A percentile compares a stretch with the other conserved stretches of the same genome.
These are phyloP conservation scores for Xylariales sp. DNA, from an alignment of 2,329 filamentous ascomycete genomes.

Conservation along the genomic window DNA sequence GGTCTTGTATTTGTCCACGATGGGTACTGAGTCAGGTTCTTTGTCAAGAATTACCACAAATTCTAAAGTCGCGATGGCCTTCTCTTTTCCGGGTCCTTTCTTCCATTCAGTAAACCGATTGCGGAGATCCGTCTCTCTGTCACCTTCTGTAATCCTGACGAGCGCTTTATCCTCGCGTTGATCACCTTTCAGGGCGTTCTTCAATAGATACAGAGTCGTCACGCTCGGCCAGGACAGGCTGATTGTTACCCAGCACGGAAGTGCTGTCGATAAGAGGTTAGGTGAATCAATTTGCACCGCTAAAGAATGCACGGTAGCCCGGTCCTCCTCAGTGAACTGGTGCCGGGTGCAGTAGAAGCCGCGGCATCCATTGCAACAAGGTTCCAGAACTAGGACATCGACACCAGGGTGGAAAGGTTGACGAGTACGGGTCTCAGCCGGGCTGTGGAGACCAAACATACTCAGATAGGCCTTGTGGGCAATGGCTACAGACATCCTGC, in stretches of 20 bases:
- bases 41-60: constrained; percentile 20
- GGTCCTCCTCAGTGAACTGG: constrained; percentile 20
- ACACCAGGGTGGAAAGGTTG: constrained; percentile 17
- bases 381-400: constrained; percentile 25
- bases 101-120: constrained; percentile 25
- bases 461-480: constrained; percentile 16
- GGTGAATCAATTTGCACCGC: constrained; percentile 23
- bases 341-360: constrained; percentile 20
- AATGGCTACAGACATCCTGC: constrained; percentile 13
- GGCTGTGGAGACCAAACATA: constrained; percentile 14
- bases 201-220: constrained; percentile 23
- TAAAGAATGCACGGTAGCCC: constrained; percentile 16
- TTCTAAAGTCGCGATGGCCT: constrained; percentile 16
- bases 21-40: constrained; percentile 10
- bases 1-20: constrained; percentile 15
- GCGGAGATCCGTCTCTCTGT: constrained; percentile 14
- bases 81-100: constrained; percentile 14
- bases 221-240: constrained; percentile 22
- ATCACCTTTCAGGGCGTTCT: constrained; percentile 17
- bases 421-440: constrained; percentile 2
- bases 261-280: constrained; percentile 9
- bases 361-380: constrained; percentile 23
- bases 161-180: constrained; percentile 20
- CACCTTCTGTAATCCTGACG: constrained; percentile 17
- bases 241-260: constrained; percentile 22